A percentile compares a stretch with the other conserved stretches of the same genome.
Conservation (phyloP, 2,329 filamentous ascomycete genomes). For the Mollisia scopiformis region DNA sequence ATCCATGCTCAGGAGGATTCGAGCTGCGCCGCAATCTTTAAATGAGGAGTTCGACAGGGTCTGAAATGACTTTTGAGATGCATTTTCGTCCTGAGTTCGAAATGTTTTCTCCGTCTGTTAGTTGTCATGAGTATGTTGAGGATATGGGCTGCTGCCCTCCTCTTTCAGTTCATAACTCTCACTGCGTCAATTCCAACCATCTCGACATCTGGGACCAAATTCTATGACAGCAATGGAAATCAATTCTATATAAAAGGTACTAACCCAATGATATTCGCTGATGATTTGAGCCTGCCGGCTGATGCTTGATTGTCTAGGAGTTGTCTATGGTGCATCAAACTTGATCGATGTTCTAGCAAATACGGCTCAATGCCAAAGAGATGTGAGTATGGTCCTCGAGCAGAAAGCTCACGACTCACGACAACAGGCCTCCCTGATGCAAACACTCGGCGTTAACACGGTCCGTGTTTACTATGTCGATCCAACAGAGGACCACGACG, state of each 20-base stretch:
- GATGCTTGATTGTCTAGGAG: slow-evolving; percentile 52
- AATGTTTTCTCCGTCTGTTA: neutral
- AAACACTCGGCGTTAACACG: slow-evolving; percentile 9
- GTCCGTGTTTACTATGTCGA: slow-evolving; percentile 69
- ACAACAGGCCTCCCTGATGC: slow-evolving; percentile 7
- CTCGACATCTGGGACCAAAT: slow-evolving; percentile 71
- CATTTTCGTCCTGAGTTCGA: neutral
- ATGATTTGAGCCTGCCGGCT: slow-evolving; percentile 17
- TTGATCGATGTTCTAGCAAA: slow-evolving; percentile 72
- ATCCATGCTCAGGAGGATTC: neutral
- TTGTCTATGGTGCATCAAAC: slow-evolving; percentile 67
- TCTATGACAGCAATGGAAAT: slow-evolving; percentile 76
- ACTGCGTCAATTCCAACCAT: slow-evolving; percentile 45
- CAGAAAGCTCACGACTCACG: neutral
- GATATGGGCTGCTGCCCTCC: neutral
- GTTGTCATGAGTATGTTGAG: neutral
- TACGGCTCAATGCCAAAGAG: slow-evolving; percentile 72
- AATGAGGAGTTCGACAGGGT: neutral
- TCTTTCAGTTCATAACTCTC: neutral
- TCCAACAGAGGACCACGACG: slow-evolving; percentile 66
- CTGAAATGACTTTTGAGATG: neutral
- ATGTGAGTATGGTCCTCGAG: slow-evolving; percentile 51
- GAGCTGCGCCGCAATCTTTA: neutral
- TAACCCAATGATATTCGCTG: slow-evolving; percentile 8
- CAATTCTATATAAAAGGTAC: slow-evolving; percentile 84